Base-by-base conservation (phyloP, 257 asterid species). In the Ophiorrhiza pumila region DNA sequence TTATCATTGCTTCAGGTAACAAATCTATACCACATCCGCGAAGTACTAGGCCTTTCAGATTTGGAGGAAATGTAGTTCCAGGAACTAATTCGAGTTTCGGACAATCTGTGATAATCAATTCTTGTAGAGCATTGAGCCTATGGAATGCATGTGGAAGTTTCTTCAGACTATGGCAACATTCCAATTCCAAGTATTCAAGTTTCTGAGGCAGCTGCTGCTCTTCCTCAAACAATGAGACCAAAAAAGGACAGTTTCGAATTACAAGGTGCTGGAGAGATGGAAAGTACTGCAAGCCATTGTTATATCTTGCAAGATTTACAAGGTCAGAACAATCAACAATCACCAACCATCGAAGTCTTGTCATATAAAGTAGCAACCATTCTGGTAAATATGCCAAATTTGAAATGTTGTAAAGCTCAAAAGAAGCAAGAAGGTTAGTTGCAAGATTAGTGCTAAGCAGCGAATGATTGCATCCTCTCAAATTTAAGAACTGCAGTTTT, bases 11-110 rank as follows among this genome's bases (percentile, higher is more conserved):
- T 80, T 78, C 83, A 2, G 86, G 85, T 65, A 83, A 69, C n/a
- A 77, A 80, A 76, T 83, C 83, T 65, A 81, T 7, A 64, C 82
- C 81, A 75, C 90, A 85, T 69, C 90, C 86, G 60, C 80, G 80
- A 52, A 85, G 82, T 52, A 74, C 86, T 25, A 83, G 73, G 71
- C 86, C 87, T 66, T 81, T 77, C 62, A 85, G 79, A 71, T 81
- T 83, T 14, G 83, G 43, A 9, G 90, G 90, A 77, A 85, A 77
- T 59, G 59, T 42, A 18, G 71, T 71, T 65, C 79, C 80, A 12
- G 83, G 77, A 73, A 80, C 70, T 50, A 75, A 77, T 43, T 77
- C 80, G 29, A 85, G 82, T 37, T 72, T 79, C 35, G 87, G 87
- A 72, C 87, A 83, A 74, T 83, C 84, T 29, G 80, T 79, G 79